phyloP scores from a whole-genome alignment of 2,329 filamentous ascomycete genomes.

The Stachybotrys echinatus region DNA sequence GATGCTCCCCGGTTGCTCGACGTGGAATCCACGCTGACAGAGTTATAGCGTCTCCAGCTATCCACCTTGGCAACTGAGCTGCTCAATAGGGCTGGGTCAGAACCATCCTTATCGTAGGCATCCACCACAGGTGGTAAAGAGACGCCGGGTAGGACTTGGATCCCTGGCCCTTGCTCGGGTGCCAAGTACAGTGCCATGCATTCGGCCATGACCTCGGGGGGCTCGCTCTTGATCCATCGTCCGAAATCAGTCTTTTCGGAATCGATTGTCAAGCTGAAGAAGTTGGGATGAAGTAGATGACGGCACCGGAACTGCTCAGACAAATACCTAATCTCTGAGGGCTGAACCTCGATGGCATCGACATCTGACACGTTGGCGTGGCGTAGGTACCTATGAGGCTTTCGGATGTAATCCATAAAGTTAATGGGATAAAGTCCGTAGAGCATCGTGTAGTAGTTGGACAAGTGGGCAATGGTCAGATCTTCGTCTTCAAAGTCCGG shows the following conservation, averaged over 20 bases:
- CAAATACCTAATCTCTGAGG: conserved; percentile 68
- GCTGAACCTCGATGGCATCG: conserved; percentile 73
- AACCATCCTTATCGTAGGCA: conserved; percentile 20
- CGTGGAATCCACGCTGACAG: conserved; percentile 40
- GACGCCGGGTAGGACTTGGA: conserved; percentile 12
- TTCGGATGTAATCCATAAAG: conserved; percentile 80
- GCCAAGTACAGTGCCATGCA: conserved; percentile 63
- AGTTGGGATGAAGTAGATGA: conserved; percentile 78
- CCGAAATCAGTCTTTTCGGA: conserved; percentile 72
- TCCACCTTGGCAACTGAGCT: conserved; percentile 32
- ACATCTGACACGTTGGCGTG: conserved; percentile 64
- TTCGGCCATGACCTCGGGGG: conserved; percentile 73
- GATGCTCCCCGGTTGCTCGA: conserved; percentile 31
- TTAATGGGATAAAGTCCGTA: conserved; percentile 83
- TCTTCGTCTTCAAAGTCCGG: conserved; percentile 60
- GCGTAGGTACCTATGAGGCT: conserved; percentile 72
- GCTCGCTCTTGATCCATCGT: conserved; percentile 74
- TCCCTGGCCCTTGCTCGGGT: conserved; percentile 17
- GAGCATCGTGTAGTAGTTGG: conserved; percentile 74
- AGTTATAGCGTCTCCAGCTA: conserved; percentile 48
- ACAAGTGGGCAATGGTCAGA: conserved; percentile 58
- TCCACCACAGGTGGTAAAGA: neutral
- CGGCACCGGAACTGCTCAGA: conserved; percentile 69
- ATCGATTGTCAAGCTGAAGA: conserved; percentile 73
- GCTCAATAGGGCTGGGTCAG: conserved; percentile 35